phyloP scores from a whole-genome alignment of 495 filamentous ascomycete species.

The Aspergillus panamensis region DNA sequence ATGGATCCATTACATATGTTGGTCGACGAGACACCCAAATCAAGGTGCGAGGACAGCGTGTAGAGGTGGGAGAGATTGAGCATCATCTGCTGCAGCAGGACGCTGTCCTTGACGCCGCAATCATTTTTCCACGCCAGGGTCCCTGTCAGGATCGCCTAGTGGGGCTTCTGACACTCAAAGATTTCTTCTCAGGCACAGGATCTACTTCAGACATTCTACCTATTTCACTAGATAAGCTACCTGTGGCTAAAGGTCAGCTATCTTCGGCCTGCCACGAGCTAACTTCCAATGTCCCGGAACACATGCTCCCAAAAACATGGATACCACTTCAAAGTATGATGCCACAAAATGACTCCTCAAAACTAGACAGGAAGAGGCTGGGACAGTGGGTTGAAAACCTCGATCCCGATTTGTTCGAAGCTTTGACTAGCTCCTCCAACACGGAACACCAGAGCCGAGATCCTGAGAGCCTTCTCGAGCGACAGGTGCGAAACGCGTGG shows the following conservation, averaged over 20 bases:
- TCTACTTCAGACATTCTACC: slow-evolving; percentile 5
- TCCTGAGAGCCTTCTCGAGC: neutral
- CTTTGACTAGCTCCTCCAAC: neutral
- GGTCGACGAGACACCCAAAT: slow-evolving; percentile 47
- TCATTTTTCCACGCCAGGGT: slow-evolving; percentile 14
- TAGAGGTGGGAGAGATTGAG: slow-evolving; percentile 46
- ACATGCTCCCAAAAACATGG: slow-evolving; percentile 29
- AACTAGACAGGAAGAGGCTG: slow-evolving; percentile 35
- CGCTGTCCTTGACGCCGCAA: slow-evolving; percentile 12
- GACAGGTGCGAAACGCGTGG: slow-evolving; percentile 21
- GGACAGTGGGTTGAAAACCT: slow-evolving; percentile 13
- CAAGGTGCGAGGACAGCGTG: slow-evolving; percentile 45
- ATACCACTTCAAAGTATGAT: slow-evolving; percentile 19
- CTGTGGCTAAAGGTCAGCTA: neutral
- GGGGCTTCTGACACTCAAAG: slow-evolving; percentile 6
- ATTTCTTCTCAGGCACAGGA: slow-evolving; percentile 3
- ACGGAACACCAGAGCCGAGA: neutral
- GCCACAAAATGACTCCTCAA: slow-evolving; percentile 40
- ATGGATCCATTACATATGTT: slow-evolving; percentile 35
- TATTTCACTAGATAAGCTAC: neutral
- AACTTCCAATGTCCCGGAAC: slow-evolving; percentile 8
- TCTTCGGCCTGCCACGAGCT: slow-evolving; percentile 5
- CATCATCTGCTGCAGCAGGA: slow-evolving; percentile 12
- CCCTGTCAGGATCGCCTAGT: slow-evolving; percentile 11
- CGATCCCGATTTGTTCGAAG: neutral